Percentiles rank a stretch among this genome's conserved stretches.
phyloP scores from a whole-genome alignment of 2,329 filamentous ascomycete species.

The Colletotrichum melonis region DNA sequence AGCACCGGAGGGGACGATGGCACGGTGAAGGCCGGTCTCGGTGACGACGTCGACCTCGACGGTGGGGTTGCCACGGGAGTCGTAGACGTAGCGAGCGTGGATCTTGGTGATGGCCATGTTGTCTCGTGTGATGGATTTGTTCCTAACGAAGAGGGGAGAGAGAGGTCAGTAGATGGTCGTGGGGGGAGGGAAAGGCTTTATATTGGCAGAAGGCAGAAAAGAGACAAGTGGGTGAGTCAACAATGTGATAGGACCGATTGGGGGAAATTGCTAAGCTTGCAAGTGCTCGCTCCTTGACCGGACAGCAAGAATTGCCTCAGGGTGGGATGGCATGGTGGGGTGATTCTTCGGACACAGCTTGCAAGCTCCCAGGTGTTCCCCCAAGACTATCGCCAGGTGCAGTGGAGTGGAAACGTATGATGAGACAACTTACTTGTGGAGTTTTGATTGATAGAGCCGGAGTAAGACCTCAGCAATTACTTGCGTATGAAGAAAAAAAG shows the following conservation, averaged over 20 bases:
- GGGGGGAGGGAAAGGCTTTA: conserved; percentile 32
- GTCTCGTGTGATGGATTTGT: conserved; percentile 38
- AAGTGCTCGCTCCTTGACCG: conserved; percentile 34
- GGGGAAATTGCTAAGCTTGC: conserved; percentile 35
- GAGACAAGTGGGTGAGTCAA: conserved; percentile 35
- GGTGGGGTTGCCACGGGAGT: conserved; percentile 98
- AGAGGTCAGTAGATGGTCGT: conserved; percentile 12
- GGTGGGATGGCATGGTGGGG: conserved; percentile 35
- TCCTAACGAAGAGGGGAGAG: conserved; percentile 14
- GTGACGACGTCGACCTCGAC: conserved; percentile 96
- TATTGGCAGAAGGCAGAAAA: conserved; percentile 24
- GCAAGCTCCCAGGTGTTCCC: conserved; percentile 28
- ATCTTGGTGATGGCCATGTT: conserved; percentile 93
- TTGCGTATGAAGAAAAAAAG: conserved; percentile 5
- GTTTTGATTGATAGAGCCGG: conserved; percentile 4
- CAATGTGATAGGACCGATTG: conserved; percentile 35
- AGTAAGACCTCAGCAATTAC: conserved; percentile 15
- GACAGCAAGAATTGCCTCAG: conserved; percentile 35
- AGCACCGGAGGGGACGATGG: conserved; percentile 92
- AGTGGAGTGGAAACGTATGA: neutral
- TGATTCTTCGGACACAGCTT: conserved; percentile 24
- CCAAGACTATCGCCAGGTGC: neutral
- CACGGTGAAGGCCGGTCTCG: conserved; percentile 91
- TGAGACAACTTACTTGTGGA: conserved; percentile 19
- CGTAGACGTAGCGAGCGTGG: conserved; percentile 95